Base-by-base conservation (phyloP, 108 stramenopile species). In the Tribonema minus region DNA sequence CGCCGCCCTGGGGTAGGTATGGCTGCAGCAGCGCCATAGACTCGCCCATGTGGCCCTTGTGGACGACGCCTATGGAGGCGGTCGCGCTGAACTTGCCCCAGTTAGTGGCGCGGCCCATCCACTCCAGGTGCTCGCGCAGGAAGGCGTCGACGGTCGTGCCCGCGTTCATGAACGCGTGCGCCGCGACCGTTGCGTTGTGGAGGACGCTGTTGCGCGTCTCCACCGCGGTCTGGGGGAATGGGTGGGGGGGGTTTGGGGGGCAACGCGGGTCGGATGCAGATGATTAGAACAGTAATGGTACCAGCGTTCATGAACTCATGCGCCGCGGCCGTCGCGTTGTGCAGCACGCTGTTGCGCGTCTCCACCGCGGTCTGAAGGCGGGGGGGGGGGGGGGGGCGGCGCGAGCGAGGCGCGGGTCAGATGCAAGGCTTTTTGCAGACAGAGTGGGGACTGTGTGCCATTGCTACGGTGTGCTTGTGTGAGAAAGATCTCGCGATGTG, bases 11-110 rank as follows among this genome's bases (percentile, higher is more conserved):
- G n/a, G 98, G 98, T 12, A 99, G 91, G 86, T 97, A 98, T 27
- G 98, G 97, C 73, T 96, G 90, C 62, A 98, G 86, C 3, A 97
- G 86, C 63, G 86, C 90, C 95, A 98, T 96, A 70, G 93, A 91
- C 80, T 96, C 94, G 37, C 95, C 90, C 72, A 92, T 88, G 82
- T 99, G 96, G 37, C 95, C 94, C 32, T 93, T 91, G 88, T 99
- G 98, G 41, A 98, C 89, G 37, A 97, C 96, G 70, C 98, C 98
- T 61, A 98, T 85, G 54, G 92, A 91, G 1, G 96, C 96, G 4
- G 95, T 96, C 67, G 96, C 95, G 28, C 95, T 93, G 81, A 99
- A 99, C 82, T 98, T 96, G 75, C 95, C 95, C 98, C 98, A 99
- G 89, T 98, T 96, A 81, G 89, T 89, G 25, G 98, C 97, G 81